phyloP scores from a whole-genome alignment of 768 basidiomycete species.

The Mycena galopus region DNA sequence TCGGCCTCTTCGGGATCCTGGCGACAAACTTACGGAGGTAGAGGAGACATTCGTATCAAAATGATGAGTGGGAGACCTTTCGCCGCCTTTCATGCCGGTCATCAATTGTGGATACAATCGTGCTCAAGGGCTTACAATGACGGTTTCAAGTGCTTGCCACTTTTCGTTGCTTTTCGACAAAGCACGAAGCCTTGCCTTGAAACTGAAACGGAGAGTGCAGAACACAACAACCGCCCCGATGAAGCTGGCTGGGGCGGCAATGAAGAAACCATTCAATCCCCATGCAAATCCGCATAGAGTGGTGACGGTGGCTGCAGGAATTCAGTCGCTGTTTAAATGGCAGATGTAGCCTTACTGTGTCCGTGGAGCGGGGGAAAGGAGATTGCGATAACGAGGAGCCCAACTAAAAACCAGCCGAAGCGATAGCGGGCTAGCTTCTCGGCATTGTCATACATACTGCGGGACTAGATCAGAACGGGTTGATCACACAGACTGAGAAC shows the following conservation, averaged over 20 bases:
- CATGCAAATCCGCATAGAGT: constrained; percentile 88
- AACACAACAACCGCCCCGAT: constrained; percentile 76
- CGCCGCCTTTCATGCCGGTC: constrained; percentile 59
- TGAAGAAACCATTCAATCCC: constrained; percentile 80
- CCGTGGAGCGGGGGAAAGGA: constrained; percentile 76
- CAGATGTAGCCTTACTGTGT: constrained; percentile 51
- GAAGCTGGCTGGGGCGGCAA: constrained; percentile 72
- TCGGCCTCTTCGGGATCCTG: neutral
- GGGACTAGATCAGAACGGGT: neutral
- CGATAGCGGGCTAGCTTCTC: constrained; percentile 68
- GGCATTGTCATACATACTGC: constrained; percentile 71
- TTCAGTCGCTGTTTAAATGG: neutral
- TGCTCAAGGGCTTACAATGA: constrained; percentile 66
- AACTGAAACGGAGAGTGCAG: constrained; percentile 68
- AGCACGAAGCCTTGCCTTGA: constrained; percentile 64
- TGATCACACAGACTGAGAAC: neutral
- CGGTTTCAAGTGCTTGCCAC: constrained; percentile 84
- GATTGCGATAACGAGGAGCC: constrained; percentile 54
- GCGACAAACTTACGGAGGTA: constrained; percentile 65
- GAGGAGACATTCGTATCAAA: constrained; percentile 83
- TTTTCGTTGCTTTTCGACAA: constrained; percentile 76
- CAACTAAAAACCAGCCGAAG: constrained; percentile 74
- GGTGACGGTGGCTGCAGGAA: constrained; percentile 57
- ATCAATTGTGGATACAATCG: neutral
- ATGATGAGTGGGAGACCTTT: constrained; percentile 88